A percentile compares a stretch with the other conserved stretches of the same genome.
Evolutionary conservation across 2,329 filamentous ascomycete genomes (phyloP).

Genomic region (Ascochyta viciae-villosae): DNA sequence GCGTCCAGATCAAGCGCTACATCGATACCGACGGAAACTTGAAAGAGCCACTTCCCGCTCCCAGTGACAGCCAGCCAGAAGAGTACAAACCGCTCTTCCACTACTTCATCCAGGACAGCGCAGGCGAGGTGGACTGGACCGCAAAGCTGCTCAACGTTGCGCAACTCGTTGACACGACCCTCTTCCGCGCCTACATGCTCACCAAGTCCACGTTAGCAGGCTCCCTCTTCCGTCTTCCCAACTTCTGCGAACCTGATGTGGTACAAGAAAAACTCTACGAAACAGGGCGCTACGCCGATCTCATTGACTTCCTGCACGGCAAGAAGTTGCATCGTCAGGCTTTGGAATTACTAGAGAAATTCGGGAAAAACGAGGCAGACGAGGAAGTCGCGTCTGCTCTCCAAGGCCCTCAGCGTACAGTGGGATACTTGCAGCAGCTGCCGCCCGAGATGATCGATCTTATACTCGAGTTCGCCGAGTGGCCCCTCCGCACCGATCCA

Average conservation of each 20-base stretch:
- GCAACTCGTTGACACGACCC: slow-evolving; percentile 86
- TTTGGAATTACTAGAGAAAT: slow-evolving; percentile 79
- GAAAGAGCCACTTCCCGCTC: slow-evolving; percentile 63
- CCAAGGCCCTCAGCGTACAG: slow-evolving; percentile 81
- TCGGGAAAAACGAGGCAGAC: slow-evolving; percentile 67
- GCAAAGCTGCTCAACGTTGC: slow-evolving; percentile 78
- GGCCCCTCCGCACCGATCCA: slow-evolving; percentile 78
- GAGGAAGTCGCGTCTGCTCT: slow-evolving; percentile 62
- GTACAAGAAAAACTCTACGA: slow-evolving; percentile 93
- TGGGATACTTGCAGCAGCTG: slow-evolving; percentile 88
- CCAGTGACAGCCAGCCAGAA: slow-evolving; percentile 48
- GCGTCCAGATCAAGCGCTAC: slow-evolving; percentile 68
- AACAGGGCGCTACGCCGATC: slow-evolving; percentile 85
- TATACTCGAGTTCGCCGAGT: slow-evolving; percentile 88
- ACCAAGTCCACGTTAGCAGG: slow-evolving; percentile 83
- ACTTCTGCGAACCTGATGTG: slow-evolving; percentile 95
- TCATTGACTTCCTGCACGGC: slow-evolving; percentile 97
- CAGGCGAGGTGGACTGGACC: slow-evolving; percentile 63
- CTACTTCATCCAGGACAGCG: slow-evolving; percentile 48
- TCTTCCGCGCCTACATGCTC: slow-evolving; percentile 96
- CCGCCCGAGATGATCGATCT: slow-evolving; percentile 88
- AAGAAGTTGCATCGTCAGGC: slow-evolving; percentile 92
- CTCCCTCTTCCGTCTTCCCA: slow-evolving; percentile 91
- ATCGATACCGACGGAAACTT: slow-evolving; percentile 65
- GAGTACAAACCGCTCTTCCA: slow-evolving; percentile 53